Conservation (phyloP, 208 protist species). For the Novymonas esmeraldas region DNA sequence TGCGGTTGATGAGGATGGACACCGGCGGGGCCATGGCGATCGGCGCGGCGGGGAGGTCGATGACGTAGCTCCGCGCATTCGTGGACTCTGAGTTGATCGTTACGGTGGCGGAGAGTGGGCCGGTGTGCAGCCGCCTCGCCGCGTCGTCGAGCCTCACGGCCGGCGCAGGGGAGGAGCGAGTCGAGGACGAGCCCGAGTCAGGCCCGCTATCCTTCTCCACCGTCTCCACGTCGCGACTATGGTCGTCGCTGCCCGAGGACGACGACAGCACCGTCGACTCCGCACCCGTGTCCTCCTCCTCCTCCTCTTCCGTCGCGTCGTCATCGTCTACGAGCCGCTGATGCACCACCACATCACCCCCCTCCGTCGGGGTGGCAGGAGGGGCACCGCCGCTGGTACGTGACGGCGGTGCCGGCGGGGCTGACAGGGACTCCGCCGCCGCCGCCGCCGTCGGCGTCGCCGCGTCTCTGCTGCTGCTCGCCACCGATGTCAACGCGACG, state of each 20-base stretch:
- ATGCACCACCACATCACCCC: background rate
- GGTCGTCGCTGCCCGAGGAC: background rate
- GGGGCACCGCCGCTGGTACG: background rate
- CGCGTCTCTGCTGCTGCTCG: background rate
- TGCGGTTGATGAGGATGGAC: constrained; percentile 39
- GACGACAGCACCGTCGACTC: background rate
- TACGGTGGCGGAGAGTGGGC: no score
- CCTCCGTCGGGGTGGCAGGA: background rate
- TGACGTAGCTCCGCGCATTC: background rate
- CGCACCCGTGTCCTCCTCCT: background rate
- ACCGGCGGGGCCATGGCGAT: constrained; percentile 23
- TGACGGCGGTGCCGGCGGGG: background rate
- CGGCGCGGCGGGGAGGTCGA: constrained; percentile 25
- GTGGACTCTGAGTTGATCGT: background rate
- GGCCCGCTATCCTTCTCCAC: constrained; percentile 3
- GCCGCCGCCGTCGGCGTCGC: background rate
- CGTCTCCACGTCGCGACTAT: background rate
- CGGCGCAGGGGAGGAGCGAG: background rate
- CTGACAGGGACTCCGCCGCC: background rate
- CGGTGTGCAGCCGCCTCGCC: background rate
- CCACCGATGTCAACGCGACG: background rate
- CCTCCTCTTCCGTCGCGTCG: background rate
- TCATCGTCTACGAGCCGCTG: background rate
- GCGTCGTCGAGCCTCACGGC: background rate
- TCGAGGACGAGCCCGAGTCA: background rate